Conservation (phyloP, 2,329 filamentous ascomycete species). For the Nemania serpens region DNA sequence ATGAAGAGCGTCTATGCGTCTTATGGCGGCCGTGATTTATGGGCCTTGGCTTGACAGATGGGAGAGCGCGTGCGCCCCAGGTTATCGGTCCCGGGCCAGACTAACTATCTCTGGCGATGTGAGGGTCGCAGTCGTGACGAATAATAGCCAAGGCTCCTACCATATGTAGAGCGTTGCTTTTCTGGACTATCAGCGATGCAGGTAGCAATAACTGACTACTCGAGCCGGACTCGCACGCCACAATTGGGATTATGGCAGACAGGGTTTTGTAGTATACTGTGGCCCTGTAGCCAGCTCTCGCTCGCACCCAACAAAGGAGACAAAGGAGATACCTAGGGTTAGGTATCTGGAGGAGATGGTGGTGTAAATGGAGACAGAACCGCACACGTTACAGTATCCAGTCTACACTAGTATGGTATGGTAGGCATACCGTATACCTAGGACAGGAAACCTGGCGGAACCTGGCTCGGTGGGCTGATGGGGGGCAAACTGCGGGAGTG, state of each 20-base stretch:
- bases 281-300: too few relatives aligned
- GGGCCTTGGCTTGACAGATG: not conserved
- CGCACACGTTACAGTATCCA: too few relatives aligned
- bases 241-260: not conserved
- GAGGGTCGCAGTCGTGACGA: constrained; percentile 3
- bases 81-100: constrained; percentile 4
- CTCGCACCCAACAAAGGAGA: too few relatives aligned
- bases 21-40: not conserved
- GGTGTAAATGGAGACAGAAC: too few relatives aligned
- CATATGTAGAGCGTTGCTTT: constrained; percentile 24
- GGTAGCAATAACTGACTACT: constrained; percentile 6
- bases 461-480: constrained; percentile 18
- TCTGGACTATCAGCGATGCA: constrained; percentile 17
- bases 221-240: constrained; percentile 10
- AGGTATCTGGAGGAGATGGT: too few relatives aligned
- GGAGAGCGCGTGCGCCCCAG: not conserved
- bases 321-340: too few relatives aligned
- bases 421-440: too few relatives aligned
- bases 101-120: constrained; percentile 19
- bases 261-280: too few relatives aligned
- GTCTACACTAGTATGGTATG: too few relatives aligned
- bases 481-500: constrained; percentile 21
- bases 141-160: constrained; percentile 14
- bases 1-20: not conserved
- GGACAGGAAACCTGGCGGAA: not conserved